Conservation (phyloP, 345 rosid species). For the Streptanthus diversifolius region DNA sequence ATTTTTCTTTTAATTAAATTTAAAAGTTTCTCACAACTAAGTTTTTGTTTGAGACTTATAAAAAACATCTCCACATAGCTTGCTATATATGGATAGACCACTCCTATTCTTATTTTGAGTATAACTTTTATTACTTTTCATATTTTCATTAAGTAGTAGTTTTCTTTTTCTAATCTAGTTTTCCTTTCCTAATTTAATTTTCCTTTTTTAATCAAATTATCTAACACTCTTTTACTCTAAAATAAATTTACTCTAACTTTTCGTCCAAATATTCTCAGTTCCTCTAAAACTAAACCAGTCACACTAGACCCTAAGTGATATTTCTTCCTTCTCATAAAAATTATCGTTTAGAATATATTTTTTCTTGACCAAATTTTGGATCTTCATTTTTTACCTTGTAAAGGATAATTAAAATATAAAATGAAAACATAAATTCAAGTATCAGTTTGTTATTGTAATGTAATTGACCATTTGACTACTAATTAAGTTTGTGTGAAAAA, state of each 20-base stretch:
- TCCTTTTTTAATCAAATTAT: no score
- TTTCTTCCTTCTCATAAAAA: background rate
- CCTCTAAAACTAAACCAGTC: background rate
- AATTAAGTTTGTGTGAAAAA: background rate
- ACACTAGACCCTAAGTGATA: background rate
- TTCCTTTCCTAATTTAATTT: no score
- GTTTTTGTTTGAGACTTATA: no score
- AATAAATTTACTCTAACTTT: background rate
- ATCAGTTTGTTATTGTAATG: background rate
- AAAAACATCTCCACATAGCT: no score
- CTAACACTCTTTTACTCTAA: no score
- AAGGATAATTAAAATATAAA: background rate
- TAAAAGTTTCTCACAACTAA: no score
- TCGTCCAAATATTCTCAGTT: background rate
- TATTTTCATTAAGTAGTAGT: no score
- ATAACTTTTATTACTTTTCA: no score
- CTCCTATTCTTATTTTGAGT: no score
- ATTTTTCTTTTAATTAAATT: no score
- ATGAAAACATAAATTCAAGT: background rate
- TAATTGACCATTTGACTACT: background rate
- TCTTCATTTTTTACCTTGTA: background rate
- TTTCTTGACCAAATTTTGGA: background rate
- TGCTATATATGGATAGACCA: no score
- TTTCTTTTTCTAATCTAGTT: no score
- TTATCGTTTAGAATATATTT: background rate